These are phyloP conservation scores for Microdochium nivale DNA, from an alignment of 2,329 filamentous ascomycete species.

Conservation along the genomic window DNA sequence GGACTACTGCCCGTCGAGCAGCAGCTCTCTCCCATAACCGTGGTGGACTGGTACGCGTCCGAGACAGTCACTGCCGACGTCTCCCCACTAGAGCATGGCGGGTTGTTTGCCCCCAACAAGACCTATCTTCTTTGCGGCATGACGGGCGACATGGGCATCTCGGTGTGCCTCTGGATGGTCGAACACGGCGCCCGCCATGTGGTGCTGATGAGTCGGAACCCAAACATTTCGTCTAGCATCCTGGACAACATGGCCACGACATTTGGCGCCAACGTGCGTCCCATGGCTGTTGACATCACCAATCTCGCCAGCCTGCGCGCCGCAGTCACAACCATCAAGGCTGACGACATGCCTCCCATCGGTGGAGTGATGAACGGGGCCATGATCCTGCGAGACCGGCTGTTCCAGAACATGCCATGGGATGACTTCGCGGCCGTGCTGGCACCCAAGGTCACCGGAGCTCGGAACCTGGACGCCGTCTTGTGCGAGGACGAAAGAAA, in stretches of 20 bases:
- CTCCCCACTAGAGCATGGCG: neutral
- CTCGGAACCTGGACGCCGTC: conserved; percentile 9
- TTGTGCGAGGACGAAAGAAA: conserved; percentile 6
- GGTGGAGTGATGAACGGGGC: conserved; percentile 21
- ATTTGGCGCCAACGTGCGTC: conserved; percentile 12
- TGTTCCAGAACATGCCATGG: conserved; percentile 7
- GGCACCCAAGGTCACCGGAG: conserved; percentile 15
- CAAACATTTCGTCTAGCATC: conserved; percentile 21
- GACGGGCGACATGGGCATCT: conserved; percentile 35
- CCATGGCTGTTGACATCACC: conserved; percentile 18
- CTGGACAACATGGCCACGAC: conserved; percentile 15
- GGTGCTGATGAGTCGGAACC: conserved; percentile 23
- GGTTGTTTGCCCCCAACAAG: conserved; percentile 7
- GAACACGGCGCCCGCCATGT: conserved; percentile 17
- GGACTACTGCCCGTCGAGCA: neutral
- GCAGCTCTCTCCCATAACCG: neutral
- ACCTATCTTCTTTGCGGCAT: conserved; percentile 28
- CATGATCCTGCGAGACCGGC: conserved; percentile 17
- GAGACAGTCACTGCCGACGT: neutral
- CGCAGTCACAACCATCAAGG: conserved; percentile 17
- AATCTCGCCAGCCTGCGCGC: conserved; percentile 7
- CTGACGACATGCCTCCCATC: conserved; percentile 6
- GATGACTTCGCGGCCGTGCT: conserved; percentile 8
- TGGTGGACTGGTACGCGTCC: neutral
- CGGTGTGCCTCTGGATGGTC: conserved; percentile 27